Evolutionary conservation across 805 yeast species (phyloP).

Genomic region (Cyberlindnera americana): DNA sequence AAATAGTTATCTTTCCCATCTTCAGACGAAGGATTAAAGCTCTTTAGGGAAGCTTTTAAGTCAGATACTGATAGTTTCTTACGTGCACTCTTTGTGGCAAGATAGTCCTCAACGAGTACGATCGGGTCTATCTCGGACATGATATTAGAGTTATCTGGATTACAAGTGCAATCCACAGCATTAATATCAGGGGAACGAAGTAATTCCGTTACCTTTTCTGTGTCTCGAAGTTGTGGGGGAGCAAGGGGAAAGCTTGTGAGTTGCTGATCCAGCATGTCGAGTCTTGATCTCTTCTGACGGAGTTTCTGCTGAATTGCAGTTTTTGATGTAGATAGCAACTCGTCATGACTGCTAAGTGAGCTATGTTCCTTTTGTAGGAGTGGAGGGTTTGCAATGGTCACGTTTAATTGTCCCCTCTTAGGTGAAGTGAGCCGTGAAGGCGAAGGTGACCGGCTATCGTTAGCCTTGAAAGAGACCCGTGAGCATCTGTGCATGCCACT

Average conservation of each 20-base stretch:
- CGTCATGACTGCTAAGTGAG: not conserved
- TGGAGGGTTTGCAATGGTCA: not conserved
- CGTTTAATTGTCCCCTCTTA: not conserved
- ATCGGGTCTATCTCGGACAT: conserved; percentile 28
- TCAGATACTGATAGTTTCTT: conserved; percentile 33
- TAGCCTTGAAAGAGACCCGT: not conserved
- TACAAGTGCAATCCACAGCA: conserved; percentile 9
- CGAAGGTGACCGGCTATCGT: not conserved
- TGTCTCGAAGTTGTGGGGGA: conserved; percentile 27
- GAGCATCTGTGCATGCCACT: not conserved
- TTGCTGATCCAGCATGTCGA: conserved; percentile 37
- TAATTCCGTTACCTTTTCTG: conserved; percentile 10
- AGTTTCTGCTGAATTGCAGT: conserved; percentile 1
- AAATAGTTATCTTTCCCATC: conserved; percentile 10
- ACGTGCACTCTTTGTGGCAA: conserved; percentile 26
- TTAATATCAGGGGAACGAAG: conserved; percentile 20
- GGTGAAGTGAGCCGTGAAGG: not conserved
- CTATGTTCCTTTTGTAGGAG: not conserved
- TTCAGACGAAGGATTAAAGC: conserved; percentile 2
- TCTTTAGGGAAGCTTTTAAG: conserved; percentile 29
- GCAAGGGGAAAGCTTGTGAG: conserved; percentile 37
- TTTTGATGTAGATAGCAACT: not conserved
- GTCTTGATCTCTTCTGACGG: conserved; percentile 27
- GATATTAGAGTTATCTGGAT: conserved; percentile 13
- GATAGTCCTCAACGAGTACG: conserved; percentile 56